Evolutionary conservation across 352 stramenopile species (phyloP).

Genomic region (Phytophthora europaea): DNA sequence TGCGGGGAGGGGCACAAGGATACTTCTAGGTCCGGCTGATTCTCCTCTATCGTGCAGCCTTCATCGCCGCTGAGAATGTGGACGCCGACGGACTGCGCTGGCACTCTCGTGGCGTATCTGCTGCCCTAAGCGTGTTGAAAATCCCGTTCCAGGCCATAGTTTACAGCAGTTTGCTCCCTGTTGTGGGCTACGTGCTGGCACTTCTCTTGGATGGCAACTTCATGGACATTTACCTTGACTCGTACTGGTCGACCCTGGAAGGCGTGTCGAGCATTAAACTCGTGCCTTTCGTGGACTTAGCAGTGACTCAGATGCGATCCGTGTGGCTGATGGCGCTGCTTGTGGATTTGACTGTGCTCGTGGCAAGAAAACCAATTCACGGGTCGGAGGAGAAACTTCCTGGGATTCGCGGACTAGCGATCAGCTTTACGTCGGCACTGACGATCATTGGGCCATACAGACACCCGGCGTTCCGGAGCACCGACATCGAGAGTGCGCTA

Average conservation of each 20-base stretch:
- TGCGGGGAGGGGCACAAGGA: slow-evolving; percentile 46
- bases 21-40: slow-evolving; percentile 59
- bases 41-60: slow-evolving; percentile 42
- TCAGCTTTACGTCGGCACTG: slow-evolving; percentile 46
- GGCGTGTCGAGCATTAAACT: slow-evolving; percentile 30
- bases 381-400: slow-evolving; percentile 26
- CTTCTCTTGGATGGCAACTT: slow-evolving; percentile 56
- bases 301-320: slow-evolving; percentile 56
- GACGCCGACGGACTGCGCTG: background rate
- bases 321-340: slow-evolving; percentile 56
- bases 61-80: slow-evolving; percentile 1
- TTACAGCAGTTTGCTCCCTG: slow-evolving; percentile 55
- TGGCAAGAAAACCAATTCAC: slow-evolving; percentile 15
- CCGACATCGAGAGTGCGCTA: background rate
- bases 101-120: slow-evolving; percentile 1
- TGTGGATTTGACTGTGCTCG: slow-evolving; percentile 30
- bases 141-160: slow-evolving; percentile 69
- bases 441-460: slow-evolving; percentile 46
- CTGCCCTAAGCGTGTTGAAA: slow-evolving; percentile 33
- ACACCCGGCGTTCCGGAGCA: slow-evolving; percentile 17
- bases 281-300: slow-evolving; percentile 36
- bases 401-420: slow-evolving; percentile 42
- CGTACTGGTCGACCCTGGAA: slow-evolving; percentile 41
- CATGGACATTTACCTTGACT: slow-evolving; percentile 51
- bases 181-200: slow-evolving; percentile 44